Base-by-base conservation (phyloP, 108 stramenopile genomes). In the Cylindrotheca fusiformis region DNA sequence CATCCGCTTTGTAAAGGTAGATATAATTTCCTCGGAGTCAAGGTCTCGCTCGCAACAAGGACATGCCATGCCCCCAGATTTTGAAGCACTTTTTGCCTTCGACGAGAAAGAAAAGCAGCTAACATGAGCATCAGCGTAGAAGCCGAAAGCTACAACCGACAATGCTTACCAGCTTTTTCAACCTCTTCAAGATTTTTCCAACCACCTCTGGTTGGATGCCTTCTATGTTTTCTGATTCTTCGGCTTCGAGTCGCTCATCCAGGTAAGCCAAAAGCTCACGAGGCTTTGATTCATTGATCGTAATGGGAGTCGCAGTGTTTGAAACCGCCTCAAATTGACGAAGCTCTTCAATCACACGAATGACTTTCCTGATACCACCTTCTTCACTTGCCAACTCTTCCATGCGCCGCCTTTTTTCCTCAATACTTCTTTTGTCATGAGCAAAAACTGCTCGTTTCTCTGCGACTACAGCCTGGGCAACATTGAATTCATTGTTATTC, bases 101-200 rank as follows among this genome's bases (percentile, higher is more conserved):
- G 19, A 22, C 18, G 18, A 20, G 14, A 54, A 49, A 23, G 46
- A 50, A 32, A 26, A 1, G 17, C n/a, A n/a, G n/a, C n/a, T n/a
- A n/a, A n/a, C n/a, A n/a, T n/a, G n/a, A n/a, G 25, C 5, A 32
- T 32, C 4, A 24, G 53, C 1, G 14, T 4, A 29, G 32, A 55
- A 24, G 14, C 19, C n/a, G n/a, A n/a, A n/a, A n/a, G n/a, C n/a
- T n/a, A n/a, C 1, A 17, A 27, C 22, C 25, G 5, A 32, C 52
- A 19, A 0, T 1, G 23, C 61, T 68, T 77, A 51, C 77, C 76
- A 83, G 51, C 36, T 75, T 85, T 47, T 78, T 86, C 46, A 90
- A 54, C 31, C 60, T 57, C 53, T 75, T 78, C 0, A 89, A 58
- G 21, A 86, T 62, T 49, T 67, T 76, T 17, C 44, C 32, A 5